Evolutionary conservation across 257 asterid genomes (phyloP), one percentile per base, ranked within the genome.

Genomic region (Paulownia fortunei): DNA sequence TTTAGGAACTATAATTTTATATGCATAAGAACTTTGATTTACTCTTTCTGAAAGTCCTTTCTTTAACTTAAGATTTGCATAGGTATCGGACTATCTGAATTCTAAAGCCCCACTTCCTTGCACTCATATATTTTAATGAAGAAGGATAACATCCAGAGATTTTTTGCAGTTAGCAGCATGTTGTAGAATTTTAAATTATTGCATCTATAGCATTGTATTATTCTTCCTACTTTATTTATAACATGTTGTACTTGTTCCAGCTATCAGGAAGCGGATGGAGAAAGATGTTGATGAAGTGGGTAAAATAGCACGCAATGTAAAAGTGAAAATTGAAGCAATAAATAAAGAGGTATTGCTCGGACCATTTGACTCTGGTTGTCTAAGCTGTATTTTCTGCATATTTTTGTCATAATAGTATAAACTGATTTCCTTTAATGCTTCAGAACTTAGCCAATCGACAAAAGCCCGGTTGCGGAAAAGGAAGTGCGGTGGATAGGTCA

Each of bases 261-360:
- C 90, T 30, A 92, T 93, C 73, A 89, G 96, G 87, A 92, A 91
- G 85, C 92, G 96, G 73, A 93, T 91, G 98, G 93, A 93, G 83
- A 93, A 90, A 84, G 97, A 89, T 75, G 83, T 91, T 30, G 93
- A 91, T 75, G 97, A 93, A 87, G 98, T 90, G 75, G 93, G 94
- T 55, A 91, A 91, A 85, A 82, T 87, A 80, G 93, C 97, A 36
- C 94, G 97, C 52, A 87, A 78, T 41, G 89, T 91, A 65, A 91
- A 93, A 87, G 80, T 42, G n/a, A 93, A 90, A 80, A 76, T 93
- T 13, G 96, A 90, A 85, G 88, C 86, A 36, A 81, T 88, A 66
- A 88, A 85, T 76, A 84, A 82, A 84, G 97, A 93, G n/a, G 98
- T 93, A 87, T 8, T 44, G 3, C 62, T 79, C 81, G 13, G 4